Base-by-base conservation (phyloP, 345 rosid genomes). In the Mercurialis annua region DNA sequence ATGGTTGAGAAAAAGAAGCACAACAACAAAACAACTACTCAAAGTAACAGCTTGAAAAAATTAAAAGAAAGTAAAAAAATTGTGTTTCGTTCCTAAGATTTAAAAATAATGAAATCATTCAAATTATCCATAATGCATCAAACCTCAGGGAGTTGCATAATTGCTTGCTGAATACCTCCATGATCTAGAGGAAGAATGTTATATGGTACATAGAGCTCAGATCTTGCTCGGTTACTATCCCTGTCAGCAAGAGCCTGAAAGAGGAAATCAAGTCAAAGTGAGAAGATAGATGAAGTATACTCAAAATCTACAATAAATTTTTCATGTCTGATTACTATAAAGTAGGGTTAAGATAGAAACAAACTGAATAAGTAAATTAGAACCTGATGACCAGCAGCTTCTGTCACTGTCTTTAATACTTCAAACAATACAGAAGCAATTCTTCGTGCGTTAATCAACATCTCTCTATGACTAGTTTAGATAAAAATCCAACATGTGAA, bases 111-210 rank as follows among this genome's bases (percentile, higher is more conserved):
- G 34, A 57, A 44, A 63, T 43, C 43, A 52, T 27, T 66, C 3
- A 60, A 62, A 54, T 52, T 67, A 59, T 63, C 36, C 48, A 23
- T 64, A 71, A 59, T 65, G 68, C 56, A 60, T 55, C 82, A 74
- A 79, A 92, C 98, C 96, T 92, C 98, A 58, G 89, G 82, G 26
- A 87, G 70, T 76, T 86, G 84, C 96, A 87, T 87, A 76, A 90
- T 89, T 70, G 92, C 83, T 30, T 87, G 97, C 84, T 78, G 92
- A 80, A 80, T 80, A 30, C 88, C 89, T 83, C 97, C 97, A 62
- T 82, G 81, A 71, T 77, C 90, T 31, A 90, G 94, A 64, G 97
- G 96, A 74, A 93, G 96, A 79, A 93, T 90, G 84, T 93, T 93
- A 79, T 86, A 92, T 0, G 93, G 88, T 47, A 91, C 87, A 68